Evolutionary conservation across 108 stramenopile genomes (phyloP).

Genomic region (Schizochytrium sp.): DNA sequence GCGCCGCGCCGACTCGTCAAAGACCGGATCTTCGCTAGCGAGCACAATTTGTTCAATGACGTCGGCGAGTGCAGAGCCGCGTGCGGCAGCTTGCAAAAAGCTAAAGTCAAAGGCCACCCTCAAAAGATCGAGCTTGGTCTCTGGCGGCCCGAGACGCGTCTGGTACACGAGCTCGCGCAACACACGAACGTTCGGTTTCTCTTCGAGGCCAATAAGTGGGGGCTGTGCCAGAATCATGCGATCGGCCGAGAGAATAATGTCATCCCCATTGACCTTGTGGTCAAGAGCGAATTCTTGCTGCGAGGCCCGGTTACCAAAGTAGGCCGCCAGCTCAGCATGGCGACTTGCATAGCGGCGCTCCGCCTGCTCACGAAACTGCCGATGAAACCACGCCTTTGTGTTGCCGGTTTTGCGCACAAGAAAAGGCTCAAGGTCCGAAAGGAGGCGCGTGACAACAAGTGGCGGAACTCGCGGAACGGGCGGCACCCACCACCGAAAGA

Average conservation of each 20-base stretch:
- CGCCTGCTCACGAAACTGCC: neutral
- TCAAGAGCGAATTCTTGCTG: neutral
- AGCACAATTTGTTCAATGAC: neutral
- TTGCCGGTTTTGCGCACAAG: neutral
- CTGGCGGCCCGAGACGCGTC: neutral
- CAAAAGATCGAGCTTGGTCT: neutral
- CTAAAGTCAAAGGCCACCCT: neutral
- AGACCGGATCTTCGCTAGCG: neutral
- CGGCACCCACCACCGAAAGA: neutral
- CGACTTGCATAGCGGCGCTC: neutral
- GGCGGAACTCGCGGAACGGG: neutral
- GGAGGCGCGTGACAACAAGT: neutral
- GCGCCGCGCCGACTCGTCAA: neutral
- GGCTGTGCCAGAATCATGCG: neutral
- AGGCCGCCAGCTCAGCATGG: neutral
- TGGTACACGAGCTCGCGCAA: neutral
- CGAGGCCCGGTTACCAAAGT: neutral
- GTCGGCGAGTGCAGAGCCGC: neutral
- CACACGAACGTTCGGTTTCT: neutral
- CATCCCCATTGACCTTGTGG: neutral
- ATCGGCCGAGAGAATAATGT: neutral
- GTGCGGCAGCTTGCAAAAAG: neutral
- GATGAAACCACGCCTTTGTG: slow-evolving; percentile 12
- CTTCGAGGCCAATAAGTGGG: neutral
- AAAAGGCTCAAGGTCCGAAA: neutral